These are phyloP conservation scores for Cercophora newfieldiana DNA, from an alignment of 495 filamentous ascomycete genomes.

Conservation along the genomic window DNA sequence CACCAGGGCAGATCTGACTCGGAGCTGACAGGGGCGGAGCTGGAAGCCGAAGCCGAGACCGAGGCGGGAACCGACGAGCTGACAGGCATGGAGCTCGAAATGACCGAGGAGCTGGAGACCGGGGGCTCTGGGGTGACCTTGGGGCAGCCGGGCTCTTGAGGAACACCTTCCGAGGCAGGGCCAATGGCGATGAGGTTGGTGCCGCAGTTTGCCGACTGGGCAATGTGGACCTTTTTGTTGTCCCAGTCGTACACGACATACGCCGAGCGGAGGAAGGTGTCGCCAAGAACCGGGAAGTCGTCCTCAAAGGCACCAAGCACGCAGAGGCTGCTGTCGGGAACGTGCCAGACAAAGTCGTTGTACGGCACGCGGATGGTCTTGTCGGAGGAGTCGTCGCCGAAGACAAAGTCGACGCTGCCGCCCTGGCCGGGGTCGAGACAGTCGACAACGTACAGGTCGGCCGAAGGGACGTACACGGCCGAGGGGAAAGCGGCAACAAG, in stretches of 20 bases:
- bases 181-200: constrained; percentile 28
- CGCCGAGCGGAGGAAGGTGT: constrained; percentile 87
- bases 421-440: constrained; percentile 57
- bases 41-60: not conserved
- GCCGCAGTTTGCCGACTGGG: constrained; percentile 51
- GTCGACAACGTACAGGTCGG: constrained; percentile 56
- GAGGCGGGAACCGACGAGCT: not conserved
- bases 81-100: not conserved
- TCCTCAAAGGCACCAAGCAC: constrained; percentile 56
- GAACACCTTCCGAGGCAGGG: constrained; percentile 26
- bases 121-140: not conserved
- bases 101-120: not conserved
- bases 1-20: not conserved
- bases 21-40: not conserved
- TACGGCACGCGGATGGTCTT: constrained; percentile 53
- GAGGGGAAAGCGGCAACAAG: constrained; percentile 38
- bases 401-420: constrained; percentile 63
- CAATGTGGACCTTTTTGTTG: constrained; percentile 84
- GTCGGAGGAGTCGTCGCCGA: constrained; percentile 29
- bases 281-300: constrained; percentile 68
- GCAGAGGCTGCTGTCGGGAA: constrained; percentile 15
- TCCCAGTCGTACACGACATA: constrained; percentile 93
- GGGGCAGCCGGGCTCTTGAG: not conserved
- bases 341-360: constrained; percentile 65
- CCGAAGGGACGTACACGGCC: constrained; percentile 48